Percentiles rank a stretch among this genome's conserved stretches.
phyloP scores from a whole-genome alignment of 805 yeast genomes.

The Metschnikowia cubensis region DNA sequence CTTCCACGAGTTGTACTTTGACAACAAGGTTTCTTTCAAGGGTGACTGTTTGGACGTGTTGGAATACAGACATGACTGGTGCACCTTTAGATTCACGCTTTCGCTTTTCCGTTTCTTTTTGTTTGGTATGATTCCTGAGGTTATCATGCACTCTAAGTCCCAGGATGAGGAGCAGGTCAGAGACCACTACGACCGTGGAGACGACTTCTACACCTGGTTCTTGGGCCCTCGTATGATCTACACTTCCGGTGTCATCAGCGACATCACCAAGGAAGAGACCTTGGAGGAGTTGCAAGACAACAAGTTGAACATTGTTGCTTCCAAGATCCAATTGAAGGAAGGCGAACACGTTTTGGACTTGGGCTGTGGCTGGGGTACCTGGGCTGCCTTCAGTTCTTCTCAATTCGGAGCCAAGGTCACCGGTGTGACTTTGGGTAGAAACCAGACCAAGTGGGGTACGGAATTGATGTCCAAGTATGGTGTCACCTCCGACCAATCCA shows the following conservation, averaged over 20 bases:
- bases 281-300: constrained; percentile 83
- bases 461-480: constrained; percentile 65
- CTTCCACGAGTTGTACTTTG: constrained; percentile 84
- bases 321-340: constrained; percentile 67
- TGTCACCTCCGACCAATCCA: constrained; percentile 62
- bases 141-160: constrained; percentile 83
- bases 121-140: constrained; percentile 89
- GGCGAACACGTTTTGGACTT: constrained; percentile 79
- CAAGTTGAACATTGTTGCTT: constrained; percentile 82
- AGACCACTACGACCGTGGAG: constrained; percentile 95
- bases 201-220: constrained; percentile 91
- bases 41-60: constrained; percentile 81
- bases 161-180: constrained; percentile 97
- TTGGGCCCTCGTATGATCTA: constrained; percentile 92
- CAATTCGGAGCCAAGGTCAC: constrained; percentile 83
- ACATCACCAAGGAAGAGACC: constrained; percentile 66
- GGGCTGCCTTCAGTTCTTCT: constrained; percentile 78
- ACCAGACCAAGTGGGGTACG: constrained; percentile 90
- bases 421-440: constrained; percentile 84
- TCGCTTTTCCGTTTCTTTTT: constrained; percentile 75
- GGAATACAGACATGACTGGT: constrained; percentile 93
- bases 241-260: constrained; percentile 80
- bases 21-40: constrained; percentile 76
- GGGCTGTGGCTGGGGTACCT: constrained; percentile 97
- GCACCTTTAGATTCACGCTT: constrained; percentile 71